Conservation (phyloP, 2,329 filamentous ascomycete species). For the Neoascochyta sp. region DNA sequence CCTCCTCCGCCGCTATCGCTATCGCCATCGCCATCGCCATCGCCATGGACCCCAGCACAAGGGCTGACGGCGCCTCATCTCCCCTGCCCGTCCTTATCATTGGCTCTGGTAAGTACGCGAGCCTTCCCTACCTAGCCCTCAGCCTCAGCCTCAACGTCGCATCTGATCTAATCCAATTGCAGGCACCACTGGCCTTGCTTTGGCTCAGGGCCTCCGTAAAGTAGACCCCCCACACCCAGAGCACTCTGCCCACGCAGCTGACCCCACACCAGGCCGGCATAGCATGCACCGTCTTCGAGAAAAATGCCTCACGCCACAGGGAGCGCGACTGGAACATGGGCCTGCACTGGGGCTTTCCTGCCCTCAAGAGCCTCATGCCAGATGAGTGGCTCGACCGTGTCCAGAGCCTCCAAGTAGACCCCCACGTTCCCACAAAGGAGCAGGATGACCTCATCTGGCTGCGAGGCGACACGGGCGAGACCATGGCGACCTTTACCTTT, state of each 20-base stretch:
- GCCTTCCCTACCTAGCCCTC: not conserved
- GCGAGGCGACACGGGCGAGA: constrained; percentile 35
- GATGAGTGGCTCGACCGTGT: constrained; percentile 47
- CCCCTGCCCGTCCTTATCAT: constrained; percentile 27
- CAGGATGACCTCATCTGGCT: constrained; percentile 35
- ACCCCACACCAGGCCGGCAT: constrained; percentile 26
- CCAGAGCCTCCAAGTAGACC: constrained; percentile 52
- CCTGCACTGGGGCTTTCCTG: constrained; percentile 59
- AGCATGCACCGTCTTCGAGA: constrained; percentile 55
- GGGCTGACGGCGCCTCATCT: not conserved
- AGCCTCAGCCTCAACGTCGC: constrained; percentile 1
- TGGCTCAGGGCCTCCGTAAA: constrained; percentile 37
- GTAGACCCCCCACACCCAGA: no score
- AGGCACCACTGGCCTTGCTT: constrained; percentile 36
- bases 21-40: not conserved
- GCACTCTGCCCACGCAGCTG: no score
- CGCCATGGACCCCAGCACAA: no score
- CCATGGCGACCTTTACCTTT: constrained; percentile 32
- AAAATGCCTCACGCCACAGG: constrained; percentile 45
- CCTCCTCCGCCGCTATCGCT: no score
- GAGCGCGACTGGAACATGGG: constrained; percentile 62
- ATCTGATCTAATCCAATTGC: constrained; percentile 15
- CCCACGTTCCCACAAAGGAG: constrained; percentile 41
- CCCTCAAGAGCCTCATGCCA: constrained; percentile 52
- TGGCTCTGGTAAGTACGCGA: constrained; percentile 28